Evolutionary conservation across 352 stramenopile genomes (phyloP).

Genomic region (Phytopythium chamaehyphon): DNA sequence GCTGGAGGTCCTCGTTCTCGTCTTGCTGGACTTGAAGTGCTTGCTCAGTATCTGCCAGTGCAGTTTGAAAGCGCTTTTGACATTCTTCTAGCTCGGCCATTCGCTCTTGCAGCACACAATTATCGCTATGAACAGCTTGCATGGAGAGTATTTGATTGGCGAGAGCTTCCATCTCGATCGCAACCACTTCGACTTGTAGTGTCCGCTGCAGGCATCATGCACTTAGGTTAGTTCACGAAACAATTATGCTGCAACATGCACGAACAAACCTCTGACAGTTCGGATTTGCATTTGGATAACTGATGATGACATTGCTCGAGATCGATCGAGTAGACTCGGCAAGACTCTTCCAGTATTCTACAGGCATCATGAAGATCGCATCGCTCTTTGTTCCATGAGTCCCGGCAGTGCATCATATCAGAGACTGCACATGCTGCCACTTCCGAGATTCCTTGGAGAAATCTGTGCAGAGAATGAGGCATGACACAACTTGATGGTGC

Average conservation of each 20-base stretch:
- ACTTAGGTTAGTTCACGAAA: background rate
- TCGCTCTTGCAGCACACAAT: slow-evolving; percentile 22
- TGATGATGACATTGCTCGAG: slow-evolving; percentile 32
- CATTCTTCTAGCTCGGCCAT: slow-evolving; percentile 7
- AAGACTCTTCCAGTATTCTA: slow-evolving; percentile 21
- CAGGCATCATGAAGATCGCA: too few species aligned
- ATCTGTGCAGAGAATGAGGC: too few species aligned
- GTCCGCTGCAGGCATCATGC: slow-evolving; percentile 13
- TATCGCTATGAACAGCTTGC: slow-evolving; percentile 13
- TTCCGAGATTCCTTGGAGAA: too few species aligned
- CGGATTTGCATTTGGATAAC: slow-evolving; percentile 13
- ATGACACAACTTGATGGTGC: too few species aligned
- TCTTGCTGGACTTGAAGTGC: slow-evolving; percentile 10
- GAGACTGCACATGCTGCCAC: too few species aligned
- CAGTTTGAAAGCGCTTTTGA: slow-evolving; percentile 8
- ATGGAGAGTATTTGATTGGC: slow-evolving; percentile 21
- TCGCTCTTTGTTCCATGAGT: too few species aligned
- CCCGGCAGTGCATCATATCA: too few species aligned
- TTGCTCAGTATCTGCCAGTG: slow-evolving; percentile 16
- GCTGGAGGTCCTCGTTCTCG: background rate
- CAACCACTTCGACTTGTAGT: slow-evolving; percentile 16
- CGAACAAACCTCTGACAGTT: slow-evolving; percentile 20
- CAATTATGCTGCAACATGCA: background rate
- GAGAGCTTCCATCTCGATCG: slow-evolving; percentile 14
- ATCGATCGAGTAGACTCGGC: slow-evolving; percentile 25